phyloP scores from a whole-genome alignment of 768 basidiomycete genomes.

The Coprinopsis marcescibilis region DNA sequence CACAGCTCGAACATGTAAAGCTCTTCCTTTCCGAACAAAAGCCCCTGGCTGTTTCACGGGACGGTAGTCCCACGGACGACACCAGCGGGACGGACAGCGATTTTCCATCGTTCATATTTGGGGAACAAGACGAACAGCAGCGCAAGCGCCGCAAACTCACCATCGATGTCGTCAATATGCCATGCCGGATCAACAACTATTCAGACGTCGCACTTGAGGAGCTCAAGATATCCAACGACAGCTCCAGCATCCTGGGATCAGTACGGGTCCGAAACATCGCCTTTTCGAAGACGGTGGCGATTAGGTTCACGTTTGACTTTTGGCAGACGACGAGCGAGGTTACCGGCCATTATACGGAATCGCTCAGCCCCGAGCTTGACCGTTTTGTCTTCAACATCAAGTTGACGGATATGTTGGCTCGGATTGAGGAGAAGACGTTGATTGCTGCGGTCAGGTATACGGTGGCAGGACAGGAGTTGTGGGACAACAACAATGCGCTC shows the following conservation, averaged over 20 bases:
- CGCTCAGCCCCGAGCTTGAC: constrained; percentile 51
- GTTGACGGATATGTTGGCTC: constrained; percentile 68
- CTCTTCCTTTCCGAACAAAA: constrained; percentile 94
- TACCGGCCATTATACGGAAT: constrained; percentile 58
- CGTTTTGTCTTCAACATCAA: constrained; percentile 73
- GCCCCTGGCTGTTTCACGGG: constrained; percentile 86
- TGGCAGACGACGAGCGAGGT: constrained; percentile 98
- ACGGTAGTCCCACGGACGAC: constrained; percentile 83
- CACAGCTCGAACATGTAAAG: constrained; percentile 89
- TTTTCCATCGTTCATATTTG: constrained; percentile 66
- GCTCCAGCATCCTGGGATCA: constrained; percentile 57
- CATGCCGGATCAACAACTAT: constrained; percentile 30
- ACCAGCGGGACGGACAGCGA: constrained; percentile 77
- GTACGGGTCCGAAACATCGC: constrained; percentile 81
- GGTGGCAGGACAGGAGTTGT: constrained; percentile 70
- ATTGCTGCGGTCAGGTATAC: constrained; percentile 71
- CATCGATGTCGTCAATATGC: constrained; percentile 70
- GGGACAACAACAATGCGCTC: constrained; percentile 83
- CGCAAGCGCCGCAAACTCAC: constrained; percentile 33
- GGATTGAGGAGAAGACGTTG: constrained; percentile 81
- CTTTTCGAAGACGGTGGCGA: constrained; percentile 80
- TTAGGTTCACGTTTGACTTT: constrained; percentile 88
- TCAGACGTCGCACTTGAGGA: constrained; percentile 51
- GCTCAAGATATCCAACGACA: constrained; percentile 46
- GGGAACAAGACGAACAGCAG: constrained; percentile 22